Evolutionary conservation across 2,329 filamentous ascomycete species (phyloP), one percentile per base, ranked within the genome.

Genomic region (Pseudogymnoascus sp.): DNA sequence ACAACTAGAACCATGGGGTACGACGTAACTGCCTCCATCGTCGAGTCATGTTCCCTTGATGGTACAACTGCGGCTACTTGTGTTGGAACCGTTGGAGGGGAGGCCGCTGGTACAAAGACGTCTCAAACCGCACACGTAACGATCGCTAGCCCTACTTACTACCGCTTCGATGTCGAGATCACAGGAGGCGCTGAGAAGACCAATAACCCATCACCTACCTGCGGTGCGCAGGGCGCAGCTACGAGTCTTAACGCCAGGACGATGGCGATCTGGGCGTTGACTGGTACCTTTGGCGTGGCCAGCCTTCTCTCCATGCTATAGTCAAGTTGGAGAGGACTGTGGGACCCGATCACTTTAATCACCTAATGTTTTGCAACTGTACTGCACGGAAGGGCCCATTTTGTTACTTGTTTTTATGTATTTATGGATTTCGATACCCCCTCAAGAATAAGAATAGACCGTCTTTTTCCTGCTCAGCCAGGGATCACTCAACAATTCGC

Each of bases 401-500:
- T 31, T 8, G 28, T 31, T 31, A 31, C 28, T 31, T 31, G 28
- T 31, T 31, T 28, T 28, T 14, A 49, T 49, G 43, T 28, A n/a
- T 49, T 49, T 16, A 49, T n/a, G 14, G 21, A 49, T 7, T 28
- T 49, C 2, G 21, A 49, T 16, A 49, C 23, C 14, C 12, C 23
- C 43, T 28, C 6, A 49, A 28, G 23, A 28, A 16, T 28, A 28
- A 11, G 11, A 49, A 49, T 28, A 23, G 3, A 16, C 14, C 7
- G 23, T 28, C 40, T 25, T 37, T 23, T 5, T 12, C 42, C 31
- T 65, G 23, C 18, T 53, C 34, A 66, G 60, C 65, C 65, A 66
- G 18, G 62, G 65, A 64, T 66, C 64, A 5, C 64, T 36, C 12
- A 64, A 64, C 18, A 66, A 64, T 46, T 65, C 65, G 21, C 62